A percentile compares a stretch with the other conserved stretches of the same genome.
phyloP scores from a whole-genome alignment of 164 flowering plant species.

The Stephania cephalantha region DNA sequence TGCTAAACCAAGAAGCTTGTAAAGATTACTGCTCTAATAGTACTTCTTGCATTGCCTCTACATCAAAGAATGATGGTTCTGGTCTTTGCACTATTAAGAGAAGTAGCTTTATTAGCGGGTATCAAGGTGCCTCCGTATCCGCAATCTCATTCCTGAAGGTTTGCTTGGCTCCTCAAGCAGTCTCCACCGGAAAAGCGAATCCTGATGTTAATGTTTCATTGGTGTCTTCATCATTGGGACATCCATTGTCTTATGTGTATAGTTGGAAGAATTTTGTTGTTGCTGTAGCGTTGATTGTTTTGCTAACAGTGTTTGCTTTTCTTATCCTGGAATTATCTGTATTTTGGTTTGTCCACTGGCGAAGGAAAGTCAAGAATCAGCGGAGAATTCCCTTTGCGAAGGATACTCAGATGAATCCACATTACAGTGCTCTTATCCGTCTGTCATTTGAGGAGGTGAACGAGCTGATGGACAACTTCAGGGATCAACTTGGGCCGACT shows the following conservation, averaged over 20 bases:
- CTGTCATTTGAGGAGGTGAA: slow-evolving; percentile 41
- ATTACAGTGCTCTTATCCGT: slow-evolving; percentile 38
- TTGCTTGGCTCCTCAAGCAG: slow-evolving; percentile 54
- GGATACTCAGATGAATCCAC: slow-evolving; percentile 36
- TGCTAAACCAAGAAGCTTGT: slow-evolving; percentile 40
- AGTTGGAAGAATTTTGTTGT: slow-evolving; percentile 20
- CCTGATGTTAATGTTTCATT: slow-evolving; percentile 13
- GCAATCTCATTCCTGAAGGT: slow-evolving; percentile 41
- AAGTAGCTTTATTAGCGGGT: slow-evolving; percentile 45
- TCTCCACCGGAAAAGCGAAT: slow-evolving; percentile 25
- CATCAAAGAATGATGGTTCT: slow-evolving; percentile 53
- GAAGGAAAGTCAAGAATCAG: slow-evolving; percentile 24
- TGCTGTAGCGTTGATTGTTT: slow-evolving; percentile 27
- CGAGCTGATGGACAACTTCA: slow-evolving; percentile 35
- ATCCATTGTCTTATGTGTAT: slow-evolving; percentile 1
- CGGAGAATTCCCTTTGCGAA: slow-evolving; percentile 39
- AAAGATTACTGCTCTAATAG: slow-evolving; percentile 35
- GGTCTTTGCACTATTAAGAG: slow-evolving; percentile 46
- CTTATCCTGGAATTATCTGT: slow-evolving; percentile 30
- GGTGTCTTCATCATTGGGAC: slow-evolving; percentile 12
- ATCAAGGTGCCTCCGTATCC: slow-evolving; percentile 26
- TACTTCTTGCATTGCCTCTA: slow-evolving; percentile 39
- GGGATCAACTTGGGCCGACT: slow-evolving; percentile 33
- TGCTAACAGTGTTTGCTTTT: slow-evolving; percentile 27
- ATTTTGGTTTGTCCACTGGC: slow-evolving; percentile 25